phyloP scores from a whole-genome alignment of 169 alveolate genomes.

The Plasmodium inui region DNA sequence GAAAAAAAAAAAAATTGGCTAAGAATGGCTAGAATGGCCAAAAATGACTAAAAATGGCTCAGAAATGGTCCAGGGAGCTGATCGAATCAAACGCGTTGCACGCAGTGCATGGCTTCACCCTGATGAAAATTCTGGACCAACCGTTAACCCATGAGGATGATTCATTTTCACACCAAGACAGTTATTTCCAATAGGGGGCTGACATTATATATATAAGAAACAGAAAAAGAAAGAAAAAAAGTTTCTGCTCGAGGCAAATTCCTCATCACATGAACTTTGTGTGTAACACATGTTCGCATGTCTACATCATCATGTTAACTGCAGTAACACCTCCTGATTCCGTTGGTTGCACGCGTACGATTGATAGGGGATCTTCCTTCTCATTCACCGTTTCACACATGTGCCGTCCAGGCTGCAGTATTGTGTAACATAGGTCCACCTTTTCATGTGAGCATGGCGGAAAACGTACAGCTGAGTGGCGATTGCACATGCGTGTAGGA shows the following conservation, averaged over 20 bases:
- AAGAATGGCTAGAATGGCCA: neutral
- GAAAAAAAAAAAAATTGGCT: conserved; percentile 1
- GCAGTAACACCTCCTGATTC: neutral
- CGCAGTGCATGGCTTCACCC: neutral
- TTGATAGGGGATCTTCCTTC: neutral
- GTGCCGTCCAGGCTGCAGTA: neutral
- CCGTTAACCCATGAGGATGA: neutral
- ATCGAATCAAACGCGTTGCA: neutral
- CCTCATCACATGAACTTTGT: neutral
- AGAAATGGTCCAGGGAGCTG: neutral
- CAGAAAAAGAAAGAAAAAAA: neutral
- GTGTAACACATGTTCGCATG: neutral
- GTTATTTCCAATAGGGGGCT: neutral
- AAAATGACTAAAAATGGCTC: neutral
- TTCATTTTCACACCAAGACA: conserved; percentile 3
- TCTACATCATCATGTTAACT: neutral
- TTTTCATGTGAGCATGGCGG: neutral
- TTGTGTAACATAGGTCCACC: neutral
- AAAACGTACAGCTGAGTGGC: neutral
- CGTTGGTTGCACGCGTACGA: neutral
- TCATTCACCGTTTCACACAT: neutral
- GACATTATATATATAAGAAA: neutral
- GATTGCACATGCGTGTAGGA: neutral
- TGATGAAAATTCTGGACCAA: neutral
- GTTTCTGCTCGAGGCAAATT: neutral